Conservation (phyloP, 345 rosid species). For the Hypericum perforatum region DNA sequence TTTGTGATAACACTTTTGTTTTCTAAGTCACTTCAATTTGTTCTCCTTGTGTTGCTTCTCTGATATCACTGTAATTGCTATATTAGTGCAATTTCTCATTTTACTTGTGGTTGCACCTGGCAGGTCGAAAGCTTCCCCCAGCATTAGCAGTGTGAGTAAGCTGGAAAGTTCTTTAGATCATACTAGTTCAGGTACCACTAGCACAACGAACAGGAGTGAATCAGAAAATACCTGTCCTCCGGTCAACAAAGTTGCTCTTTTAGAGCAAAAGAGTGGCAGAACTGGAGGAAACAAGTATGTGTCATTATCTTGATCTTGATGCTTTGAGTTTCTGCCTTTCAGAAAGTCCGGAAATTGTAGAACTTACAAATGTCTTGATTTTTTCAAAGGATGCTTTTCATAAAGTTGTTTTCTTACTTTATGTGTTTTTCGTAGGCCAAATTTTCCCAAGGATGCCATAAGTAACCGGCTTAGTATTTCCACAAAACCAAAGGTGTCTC, state of each 20-base stretch:
- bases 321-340: neutral
- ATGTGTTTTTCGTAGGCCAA: conserved; percentile 38
- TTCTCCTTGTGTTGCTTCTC: no score
- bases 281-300: conserved; percentile 69
- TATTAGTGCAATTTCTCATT: no score
- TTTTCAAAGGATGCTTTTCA: neutral
- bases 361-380: no score
- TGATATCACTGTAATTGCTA: no score
- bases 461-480: conserved; percentile 41
- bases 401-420: conserved; percentile 14
- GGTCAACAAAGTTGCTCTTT: conserved; percentile 38
- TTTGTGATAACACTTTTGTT: no score
- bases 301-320: conserved; percentile 11
- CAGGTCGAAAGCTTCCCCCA: conserved; percentile 68
- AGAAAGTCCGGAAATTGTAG: no score
- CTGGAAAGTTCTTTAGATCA: conserved; percentile 50
- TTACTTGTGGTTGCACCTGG: conserved; percentile 5
- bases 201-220: conserved; percentile 44
- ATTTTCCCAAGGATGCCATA: conserved; percentile 42
- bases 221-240: conserved; percentile 44
- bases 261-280: conserved; percentile 45
- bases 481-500: conserved; percentile 56
- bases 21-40: no score
- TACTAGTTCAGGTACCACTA: conserved; percentile 48
- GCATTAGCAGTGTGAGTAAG: conserved; percentile 50